A percentile compares a stretch with the other conserved stretches of the same genome.
Evolutionary conservation across 2,329 filamentous ascomycete genomes (phyloP).

Genomic region (Aspergillus flavus): DNA sequence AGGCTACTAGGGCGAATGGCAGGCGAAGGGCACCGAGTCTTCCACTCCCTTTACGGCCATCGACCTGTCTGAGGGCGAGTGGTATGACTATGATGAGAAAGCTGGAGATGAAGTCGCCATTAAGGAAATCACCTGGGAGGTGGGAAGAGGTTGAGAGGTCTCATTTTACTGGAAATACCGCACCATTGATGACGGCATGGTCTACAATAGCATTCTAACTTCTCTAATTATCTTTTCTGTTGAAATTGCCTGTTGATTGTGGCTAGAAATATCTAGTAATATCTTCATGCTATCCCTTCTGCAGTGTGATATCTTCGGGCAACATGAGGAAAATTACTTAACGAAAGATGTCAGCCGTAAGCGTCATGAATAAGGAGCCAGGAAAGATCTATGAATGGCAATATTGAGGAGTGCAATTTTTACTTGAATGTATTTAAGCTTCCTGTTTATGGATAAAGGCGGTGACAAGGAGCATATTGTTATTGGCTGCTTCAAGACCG

Average conservation of each 20-base stretch:
- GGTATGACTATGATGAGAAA: slow-evolving; percentile 99
- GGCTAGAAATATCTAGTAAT: not conserved
- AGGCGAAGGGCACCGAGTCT: slow-evolving; percentile 79
- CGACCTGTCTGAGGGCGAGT: slow-evolving; percentile 86
- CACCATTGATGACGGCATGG: not conserved
- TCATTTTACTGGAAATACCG: not conserved
- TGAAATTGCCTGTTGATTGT: not conserved
- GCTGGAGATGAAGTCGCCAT: slow-evolving; percentile 88
- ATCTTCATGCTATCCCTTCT: not conserved
- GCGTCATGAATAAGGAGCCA: not conserved
- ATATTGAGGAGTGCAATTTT: not conserved
- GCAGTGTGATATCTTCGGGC: not conserved
- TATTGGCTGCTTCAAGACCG: slow-evolving; percentile 29
- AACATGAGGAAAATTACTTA: not conserved
- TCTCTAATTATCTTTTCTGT: slow-evolving; percentile 14
- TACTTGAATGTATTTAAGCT: not conserved
- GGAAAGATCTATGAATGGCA: not conserved
- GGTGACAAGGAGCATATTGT: slow-evolving; percentile 21
- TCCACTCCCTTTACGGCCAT: slow-evolving; percentile 79
- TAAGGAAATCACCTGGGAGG: slow-evolving; percentile 84
- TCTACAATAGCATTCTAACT: slow-evolving; percentile 13
- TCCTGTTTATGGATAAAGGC: slow-evolving; percentile 20
- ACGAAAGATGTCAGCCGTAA: not conserved
- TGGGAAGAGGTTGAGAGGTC: slow-evolving; percentile 65
- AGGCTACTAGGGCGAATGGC: slow-evolving; percentile 74